Evolutionary conservation across 75 land plant species (phyloP), one percentile per base, ranked within the genome.

Genomic region (Pinus tabuliformis): DNA sequence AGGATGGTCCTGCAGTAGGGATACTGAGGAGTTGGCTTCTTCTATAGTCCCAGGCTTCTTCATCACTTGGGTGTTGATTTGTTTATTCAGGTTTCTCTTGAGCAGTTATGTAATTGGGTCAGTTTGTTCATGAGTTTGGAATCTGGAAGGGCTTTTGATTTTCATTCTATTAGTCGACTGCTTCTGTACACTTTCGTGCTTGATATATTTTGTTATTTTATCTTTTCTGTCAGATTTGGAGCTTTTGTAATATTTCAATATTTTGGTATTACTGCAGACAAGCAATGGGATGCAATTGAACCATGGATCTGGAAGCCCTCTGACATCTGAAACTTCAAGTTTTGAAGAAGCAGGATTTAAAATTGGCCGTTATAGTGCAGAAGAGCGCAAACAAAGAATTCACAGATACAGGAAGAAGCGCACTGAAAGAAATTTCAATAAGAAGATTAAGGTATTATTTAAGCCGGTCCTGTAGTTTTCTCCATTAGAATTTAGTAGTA

Each of bases 391-490:
- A 62, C 83, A 85, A 74, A 86, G 89, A 84, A 91, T 96, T 20
- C 86, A 89, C 54, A 80, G 95, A 76, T 96, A 92, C 85, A 79
- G 89, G 87, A 91, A 90, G 89, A 96, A 96, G 77, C 87, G 98
- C 37, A 89, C 86, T 57, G 93, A 96, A 75, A 86, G 99, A 74
- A 96, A 96, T 76, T 96, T 94, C 84, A 92, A 81, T 87, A 96
- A 96, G 82, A 96, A 96, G 78, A 96, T 96, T 80, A 96, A 96
- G 98, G 99, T 93, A 57, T n/a, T 22, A 62, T 62, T n/a, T n/a
- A 15, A 18, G 17, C 54, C 24, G 12, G 14, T 45, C n/a, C 57
- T 17, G 26, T n/a, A 45, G 22, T 22, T 72, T 15, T 15, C 18
- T 22, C 7, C 15, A n/a, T 36, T 17, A 72, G 20, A 18, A 45